Evolutionary conservation across 2,329 filamentous ascomycete genomes (phyloP).

Genomic region (Daldinia sp.): DNA sequence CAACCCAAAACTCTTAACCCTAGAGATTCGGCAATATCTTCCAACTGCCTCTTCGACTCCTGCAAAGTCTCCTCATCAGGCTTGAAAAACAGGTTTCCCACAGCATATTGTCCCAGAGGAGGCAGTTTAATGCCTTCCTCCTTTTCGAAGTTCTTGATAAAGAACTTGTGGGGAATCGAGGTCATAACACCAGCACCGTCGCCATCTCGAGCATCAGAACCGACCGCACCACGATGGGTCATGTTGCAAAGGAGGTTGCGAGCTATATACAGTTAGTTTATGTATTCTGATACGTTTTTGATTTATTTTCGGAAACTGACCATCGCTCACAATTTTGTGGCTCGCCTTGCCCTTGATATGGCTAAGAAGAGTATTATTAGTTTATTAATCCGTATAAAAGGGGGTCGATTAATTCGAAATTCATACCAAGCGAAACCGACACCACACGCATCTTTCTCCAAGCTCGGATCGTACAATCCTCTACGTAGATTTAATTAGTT

Average conservation of each 20-base stretch:
- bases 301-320: constrained; percentile 58
- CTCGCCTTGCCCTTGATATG: constrained; percentile 97
- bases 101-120: constrained; percentile 90
- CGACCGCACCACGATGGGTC: constrained; percentile 98
- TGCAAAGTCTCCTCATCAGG: constrained; percentile 89
- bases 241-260: constrained; percentile 98
- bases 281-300: neutral
- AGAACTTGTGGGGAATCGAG: constrained; percentile 97
- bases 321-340: constrained; percentile 99
- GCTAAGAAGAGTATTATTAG: constrained; percentile 57
- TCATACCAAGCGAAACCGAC: constrained; percentile 94
- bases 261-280: constrained; percentile 61
- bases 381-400: constrained; percentile 7
- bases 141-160: constrained; percentile 96
- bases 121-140: constrained; percentile 90
- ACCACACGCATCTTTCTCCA: constrained; percentile 99
- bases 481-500: constrained; percentile 46
- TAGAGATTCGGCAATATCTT: constrained; percentile 88
- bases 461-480: constrained; percentile 93
- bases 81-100: constrained; percentile 98
- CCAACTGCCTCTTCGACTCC: constrained; percentile 90
- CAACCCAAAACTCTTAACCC: constrained; percentile 92
- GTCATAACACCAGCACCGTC: constrained; percentile 99
- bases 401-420: neutral
- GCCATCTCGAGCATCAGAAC: constrained; percentile 96